Conservation (phyloP, 2,329 filamentous ascomycete species). For the Beauveria brongniartii region DNA sequence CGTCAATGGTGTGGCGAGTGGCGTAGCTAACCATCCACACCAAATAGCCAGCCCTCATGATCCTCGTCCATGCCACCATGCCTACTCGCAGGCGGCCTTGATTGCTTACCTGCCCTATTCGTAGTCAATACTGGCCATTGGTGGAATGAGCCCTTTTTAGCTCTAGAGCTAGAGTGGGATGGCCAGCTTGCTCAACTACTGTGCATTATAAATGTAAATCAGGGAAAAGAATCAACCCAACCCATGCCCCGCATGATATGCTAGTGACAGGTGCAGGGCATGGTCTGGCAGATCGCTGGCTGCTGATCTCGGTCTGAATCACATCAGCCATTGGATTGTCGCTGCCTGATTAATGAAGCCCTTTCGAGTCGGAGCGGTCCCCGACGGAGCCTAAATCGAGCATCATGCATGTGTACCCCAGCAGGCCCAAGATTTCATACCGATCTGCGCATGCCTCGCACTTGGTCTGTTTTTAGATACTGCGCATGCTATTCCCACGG, state of each 20-base stretch:
- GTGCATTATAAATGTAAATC: neutral
- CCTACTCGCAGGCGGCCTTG: no score
- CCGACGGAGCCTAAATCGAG: neutral
- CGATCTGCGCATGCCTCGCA: neutral
- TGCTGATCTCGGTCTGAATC: slow-evolving; percentile 3
- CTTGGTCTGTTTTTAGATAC: neutral
- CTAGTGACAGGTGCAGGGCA: neutral
- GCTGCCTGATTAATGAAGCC: neutral
- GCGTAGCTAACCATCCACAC: neutral
- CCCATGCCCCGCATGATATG: neutral
- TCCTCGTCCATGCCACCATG: neutral
- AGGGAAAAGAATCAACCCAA: neutral
- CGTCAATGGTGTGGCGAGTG: neutral
- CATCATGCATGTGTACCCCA: neutral
- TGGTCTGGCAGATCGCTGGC: neutral
- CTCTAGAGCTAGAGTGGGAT: neutral
- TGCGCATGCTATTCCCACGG: neutral
- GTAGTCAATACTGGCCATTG: neutral
- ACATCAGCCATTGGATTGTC: neutral
- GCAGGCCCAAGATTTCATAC: neutral
- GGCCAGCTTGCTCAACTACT: neutral
- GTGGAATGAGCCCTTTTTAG: neutral
- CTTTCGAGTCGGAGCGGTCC: neutral
- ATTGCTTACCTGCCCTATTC: neutral
- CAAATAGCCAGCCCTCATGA: neutral